Conservation (phyloP, 257 asterid genomes). For the Cynanchum wilfordii region DNA sequence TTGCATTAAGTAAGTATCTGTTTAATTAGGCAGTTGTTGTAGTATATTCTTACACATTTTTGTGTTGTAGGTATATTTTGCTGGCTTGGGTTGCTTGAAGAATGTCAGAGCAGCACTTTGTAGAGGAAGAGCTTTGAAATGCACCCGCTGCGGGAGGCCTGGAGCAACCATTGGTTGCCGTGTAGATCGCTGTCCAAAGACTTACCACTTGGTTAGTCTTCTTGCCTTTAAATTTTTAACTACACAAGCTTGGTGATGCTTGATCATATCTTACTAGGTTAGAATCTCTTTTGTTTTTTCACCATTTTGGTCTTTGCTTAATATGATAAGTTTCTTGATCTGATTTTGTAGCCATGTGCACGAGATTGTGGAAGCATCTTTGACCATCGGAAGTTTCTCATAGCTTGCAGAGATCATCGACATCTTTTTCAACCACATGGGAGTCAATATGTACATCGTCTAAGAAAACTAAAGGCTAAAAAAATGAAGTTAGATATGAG, state of each 20-base stretch:
- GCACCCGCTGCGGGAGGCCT: constrained; percentile 93
- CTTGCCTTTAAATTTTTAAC: constrained; percentile 10
- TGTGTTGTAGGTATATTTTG: constrained; percentile 82
- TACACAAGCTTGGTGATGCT: constrained; percentile 1
- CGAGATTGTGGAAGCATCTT: constrained; percentile 85
- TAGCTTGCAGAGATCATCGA: constrained; percentile 93
- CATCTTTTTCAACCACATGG: constrained; percentile 94
- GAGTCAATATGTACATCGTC: constrained; percentile 38
- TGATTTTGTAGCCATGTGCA: constrained; percentile 84
- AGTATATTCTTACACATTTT: constrained; percentile 3
- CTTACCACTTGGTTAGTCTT: constrained; percentile 86
- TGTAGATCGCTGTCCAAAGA: constrained; percentile 97
- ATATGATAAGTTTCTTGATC: not conserved
- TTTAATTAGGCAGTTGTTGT: not conserved
- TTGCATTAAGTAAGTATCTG: not conserved
- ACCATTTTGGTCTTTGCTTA: not conserved
- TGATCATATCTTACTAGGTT: not conserved
- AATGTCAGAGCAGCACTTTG: constrained; percentile 97
- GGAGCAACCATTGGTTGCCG: constrained; percentile 99
- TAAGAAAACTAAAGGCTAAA: constrained; percentile 71
- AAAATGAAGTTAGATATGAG: constrained; percentile 71
- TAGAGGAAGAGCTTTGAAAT: constrained; percentile 88
- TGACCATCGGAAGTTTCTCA: constrained; percentile 96
- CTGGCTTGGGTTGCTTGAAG: constrained; percentile 97
- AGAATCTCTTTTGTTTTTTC: not conserved